Conservation (phyloP, 2,329 filamentous ascomycete species). For the Curvularia eragrostidis region DNA sequence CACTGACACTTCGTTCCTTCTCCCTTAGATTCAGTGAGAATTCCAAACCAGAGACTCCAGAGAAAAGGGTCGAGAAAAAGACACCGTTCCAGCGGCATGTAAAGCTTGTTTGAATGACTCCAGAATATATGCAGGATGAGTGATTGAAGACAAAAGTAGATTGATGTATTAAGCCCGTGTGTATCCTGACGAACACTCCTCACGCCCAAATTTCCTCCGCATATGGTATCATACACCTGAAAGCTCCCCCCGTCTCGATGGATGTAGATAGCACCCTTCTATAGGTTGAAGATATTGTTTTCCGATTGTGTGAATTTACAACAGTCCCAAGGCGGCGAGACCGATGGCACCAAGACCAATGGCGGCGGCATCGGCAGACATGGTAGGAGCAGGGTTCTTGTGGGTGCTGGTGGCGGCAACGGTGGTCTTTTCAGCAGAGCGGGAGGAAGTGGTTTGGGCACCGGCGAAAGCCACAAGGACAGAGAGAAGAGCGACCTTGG, state of each 20-base stretch:
- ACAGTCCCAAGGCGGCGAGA: conserved; percentile 26
- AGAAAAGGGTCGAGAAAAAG: no score
- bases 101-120: background rate
- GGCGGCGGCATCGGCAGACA: conserved; percentile 28
- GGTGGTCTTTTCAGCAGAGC: conserved; percentile 33
- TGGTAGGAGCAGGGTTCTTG: conserved; percentile 18
- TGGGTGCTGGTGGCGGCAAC: background rate
- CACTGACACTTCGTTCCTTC: no score
- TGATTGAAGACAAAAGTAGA: background rate
- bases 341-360: conserved; percentile 31
- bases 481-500: conserved; percentile 35
- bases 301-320: conserved; percentile 10
- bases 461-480: conserved; percentile 28
- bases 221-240: background rate
- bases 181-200: background rate
- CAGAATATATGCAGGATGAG: background rate
- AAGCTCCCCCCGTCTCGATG: background rate
- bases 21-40: no score
- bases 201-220: background rate
- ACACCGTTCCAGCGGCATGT: no score
- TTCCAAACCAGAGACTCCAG: no score
- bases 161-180: background rate
- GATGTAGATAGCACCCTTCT: background rate
- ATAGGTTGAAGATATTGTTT: background rate
- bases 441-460: conserved; percentile 33